Conservation (phyloP, 169 alveolate genomes). For the Toxoplasma gondii region DNA sequence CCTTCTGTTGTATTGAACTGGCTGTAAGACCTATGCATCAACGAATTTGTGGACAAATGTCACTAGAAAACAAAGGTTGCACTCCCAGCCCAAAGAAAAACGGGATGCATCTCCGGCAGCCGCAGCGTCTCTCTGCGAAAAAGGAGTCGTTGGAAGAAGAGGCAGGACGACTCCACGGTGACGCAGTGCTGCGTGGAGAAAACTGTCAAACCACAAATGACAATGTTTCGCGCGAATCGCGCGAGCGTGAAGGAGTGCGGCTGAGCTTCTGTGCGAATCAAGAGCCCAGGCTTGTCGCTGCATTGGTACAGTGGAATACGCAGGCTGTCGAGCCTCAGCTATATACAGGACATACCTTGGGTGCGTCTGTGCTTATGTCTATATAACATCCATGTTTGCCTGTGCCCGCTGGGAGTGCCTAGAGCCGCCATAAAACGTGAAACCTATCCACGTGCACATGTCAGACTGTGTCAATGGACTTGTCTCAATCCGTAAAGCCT, state of each 20-base stretch:
- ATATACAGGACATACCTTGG: conserved; percentile 7
- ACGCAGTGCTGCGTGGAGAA: neutral
- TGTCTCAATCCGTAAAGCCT: too few relatives aligned
- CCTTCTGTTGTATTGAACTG: conserved; percentile 25
- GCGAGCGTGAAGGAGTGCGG: neutral
- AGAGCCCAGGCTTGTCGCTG: conserved; percentile 24
- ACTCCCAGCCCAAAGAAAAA: too few relatives aligned
- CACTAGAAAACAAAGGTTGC: neutral
- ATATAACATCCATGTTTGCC: neutral
- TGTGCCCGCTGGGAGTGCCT: neutral
- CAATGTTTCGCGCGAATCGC: neutral
- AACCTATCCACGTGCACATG: too few relatives aligned
- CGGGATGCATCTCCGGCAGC: neutral
- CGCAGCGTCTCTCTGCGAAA: neutral
- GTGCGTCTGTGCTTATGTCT: conserved; percentile 21
- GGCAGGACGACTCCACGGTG: neutral
- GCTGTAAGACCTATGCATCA: neutral
- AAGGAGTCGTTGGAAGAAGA: neutral
- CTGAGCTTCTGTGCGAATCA: neutral
- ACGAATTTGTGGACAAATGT: neutral
- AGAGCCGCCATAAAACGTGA: too few relatives aligned
- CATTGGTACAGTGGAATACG: conserved; percentile 5
- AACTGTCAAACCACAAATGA: neutral
- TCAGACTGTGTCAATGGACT: too few relatives aligned
- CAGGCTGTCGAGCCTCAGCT: conserved; percentile 11